These are phyloP conservation scores for Botryococcus braunii DNA, from an alignment of 163 green algal species.

Conservation along the genomic window DNA sequence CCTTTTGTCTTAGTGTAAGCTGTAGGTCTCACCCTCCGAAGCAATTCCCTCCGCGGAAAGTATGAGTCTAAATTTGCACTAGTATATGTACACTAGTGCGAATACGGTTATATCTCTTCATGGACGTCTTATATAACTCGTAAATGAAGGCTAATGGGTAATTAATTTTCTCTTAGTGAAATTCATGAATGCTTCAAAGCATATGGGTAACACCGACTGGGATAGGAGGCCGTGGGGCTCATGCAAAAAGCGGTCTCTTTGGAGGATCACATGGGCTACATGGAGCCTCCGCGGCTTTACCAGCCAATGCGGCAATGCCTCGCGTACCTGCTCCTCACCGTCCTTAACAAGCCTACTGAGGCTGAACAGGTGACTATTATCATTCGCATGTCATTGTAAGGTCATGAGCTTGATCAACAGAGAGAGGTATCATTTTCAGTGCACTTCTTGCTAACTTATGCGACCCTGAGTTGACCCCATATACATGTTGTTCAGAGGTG, in stretches of 20 bases:
- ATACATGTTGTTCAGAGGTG: no score
- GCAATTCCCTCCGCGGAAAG: no score
- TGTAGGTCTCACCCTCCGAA: no score
- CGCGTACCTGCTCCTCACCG: slow-evolving; percentile 31
- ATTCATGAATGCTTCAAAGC: neutral
- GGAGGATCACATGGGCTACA: slow-evolving; percentile 32
- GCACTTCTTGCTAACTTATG: no score
- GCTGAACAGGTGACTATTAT: slow-evolving; percentile 13
- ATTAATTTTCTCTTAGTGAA: neutral
- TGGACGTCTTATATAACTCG: neutral
- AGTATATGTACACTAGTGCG: no score
- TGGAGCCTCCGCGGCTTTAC: slow-evolving; percentile 37
- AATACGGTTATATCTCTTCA: no score
- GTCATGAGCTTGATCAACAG: neutral
- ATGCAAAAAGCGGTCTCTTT: slow-evolving; percentile 12
- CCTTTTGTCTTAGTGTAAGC: no score
- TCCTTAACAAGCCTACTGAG: neutral
- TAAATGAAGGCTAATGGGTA: neutral
- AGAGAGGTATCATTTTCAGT: no score
- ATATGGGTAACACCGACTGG: neutral
- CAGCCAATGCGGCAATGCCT: slow-evolving; percentile 43
- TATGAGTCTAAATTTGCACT: no score
- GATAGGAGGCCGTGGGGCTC: slow-evolving; percentile 4
- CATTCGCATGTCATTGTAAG: neutral
- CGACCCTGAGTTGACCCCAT: no score